Conservation (phyloP, 2,329 filamentous ascomycete species). For the Pyricularia pennisetigena region DNA sequence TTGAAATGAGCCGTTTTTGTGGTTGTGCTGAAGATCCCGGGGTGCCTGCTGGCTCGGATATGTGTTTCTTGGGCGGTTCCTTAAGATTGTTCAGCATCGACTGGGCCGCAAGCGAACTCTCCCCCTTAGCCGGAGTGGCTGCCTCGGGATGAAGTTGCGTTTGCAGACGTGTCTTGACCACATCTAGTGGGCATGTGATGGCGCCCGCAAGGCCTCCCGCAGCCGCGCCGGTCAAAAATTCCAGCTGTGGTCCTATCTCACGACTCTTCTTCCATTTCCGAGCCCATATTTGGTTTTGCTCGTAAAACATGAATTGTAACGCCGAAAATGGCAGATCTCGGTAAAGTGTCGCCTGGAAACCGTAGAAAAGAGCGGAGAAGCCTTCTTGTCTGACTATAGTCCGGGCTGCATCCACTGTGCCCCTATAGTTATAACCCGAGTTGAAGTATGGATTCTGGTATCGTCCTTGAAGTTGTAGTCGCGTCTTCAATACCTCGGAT, state of each 20-base stretch:
- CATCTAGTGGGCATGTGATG: constrained; percentile 90
- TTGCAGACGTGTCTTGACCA: constrained; percentile 94
- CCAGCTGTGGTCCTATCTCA: constrained; percentile 76
- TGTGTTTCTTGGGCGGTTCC: background rate
- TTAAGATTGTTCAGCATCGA: background rate
- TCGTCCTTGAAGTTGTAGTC: constrained; percentile 86
- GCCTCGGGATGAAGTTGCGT: constrained; percentile 60
- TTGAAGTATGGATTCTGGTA: constrained; percentile 91
- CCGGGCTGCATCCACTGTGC: constrained; percentile 70
- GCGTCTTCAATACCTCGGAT: constrained; percentile 95
- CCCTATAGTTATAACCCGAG: constrained; percentile 93
- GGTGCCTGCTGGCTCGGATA: constrained; percentile 10
- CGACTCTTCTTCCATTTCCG: constrained; percentile 67
- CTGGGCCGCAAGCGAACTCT: background rate
- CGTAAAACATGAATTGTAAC: constrained; percentile 95
- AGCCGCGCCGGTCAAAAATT: constrained; percentile 79
- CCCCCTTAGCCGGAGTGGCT: constrained; percentile 9
- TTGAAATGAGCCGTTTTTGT: constrained; percentile 72
- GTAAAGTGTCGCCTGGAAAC: constrained; percentile 93
- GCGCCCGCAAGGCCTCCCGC: constrained; percentile 90
- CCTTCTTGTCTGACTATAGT: constrained; percentile 83
- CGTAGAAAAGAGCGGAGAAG: constrained; percentile 77
- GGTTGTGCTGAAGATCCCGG: constrained; percentile 14
- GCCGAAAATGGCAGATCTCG: constrained; percentile 94
- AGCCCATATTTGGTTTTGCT: constrained; percentile 80